Conservation (phyloP, 2,329 filamentous ascomycete genomes). For the Verticillium longisporum region DNA sequence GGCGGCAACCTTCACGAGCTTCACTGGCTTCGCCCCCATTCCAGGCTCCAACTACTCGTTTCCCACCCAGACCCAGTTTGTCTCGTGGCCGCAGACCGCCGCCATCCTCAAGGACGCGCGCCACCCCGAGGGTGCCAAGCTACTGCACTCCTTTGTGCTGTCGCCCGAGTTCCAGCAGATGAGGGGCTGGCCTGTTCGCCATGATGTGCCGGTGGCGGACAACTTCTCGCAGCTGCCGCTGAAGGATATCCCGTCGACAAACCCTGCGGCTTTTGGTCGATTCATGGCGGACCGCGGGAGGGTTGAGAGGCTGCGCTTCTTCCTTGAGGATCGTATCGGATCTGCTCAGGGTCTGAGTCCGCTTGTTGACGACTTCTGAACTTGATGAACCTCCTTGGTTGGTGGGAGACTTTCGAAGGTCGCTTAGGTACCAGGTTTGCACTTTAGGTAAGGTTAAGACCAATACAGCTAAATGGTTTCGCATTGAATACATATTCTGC, state of each 20-base stretch:
- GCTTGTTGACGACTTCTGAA: slow-evolving; percentile 6
- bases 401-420: background rate
- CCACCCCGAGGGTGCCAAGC: slow-evolving; percentile 42
- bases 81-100: slow-evolving; percentile 40
- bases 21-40: slow-evolving; percentile 10
- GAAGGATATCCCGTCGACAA: slow-evolving; percentile 20
- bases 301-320: slow-evolving; percentile 34
- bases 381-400: too few species aligned
- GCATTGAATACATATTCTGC: too few species aligned
- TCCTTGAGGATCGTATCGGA: slow-evolving; percentile 33
- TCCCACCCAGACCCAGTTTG: slow-evolving; percentile 31
- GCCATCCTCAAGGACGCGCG: slow-evolving; percentile 41
- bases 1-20: slow-evolving; percentile 26
- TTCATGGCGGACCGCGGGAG: slow-evolving; percentile 33
- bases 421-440: too few species aligned
- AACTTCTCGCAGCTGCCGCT: slow-evolving; percentile 20
- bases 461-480: too few species aligned
- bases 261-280: slow-evolving; percentile 27
- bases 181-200: slow-evolving; percentile 25
- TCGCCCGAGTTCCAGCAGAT: slow-evolving; percentile 29
- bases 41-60: slow-evolving; percentile 17
- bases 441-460: too few species aligned
- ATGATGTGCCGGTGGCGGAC: slow-evolving; percentile 21
- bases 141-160: slow-evolving; percentile 40
- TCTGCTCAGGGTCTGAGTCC: slow-evolving; percentile 34